These are phyloP conservation scores for Botrytis squamosa DNA, from an alignment of 2,329 filamentous ascomycete species.

Conservation along the genomic window DNA sequence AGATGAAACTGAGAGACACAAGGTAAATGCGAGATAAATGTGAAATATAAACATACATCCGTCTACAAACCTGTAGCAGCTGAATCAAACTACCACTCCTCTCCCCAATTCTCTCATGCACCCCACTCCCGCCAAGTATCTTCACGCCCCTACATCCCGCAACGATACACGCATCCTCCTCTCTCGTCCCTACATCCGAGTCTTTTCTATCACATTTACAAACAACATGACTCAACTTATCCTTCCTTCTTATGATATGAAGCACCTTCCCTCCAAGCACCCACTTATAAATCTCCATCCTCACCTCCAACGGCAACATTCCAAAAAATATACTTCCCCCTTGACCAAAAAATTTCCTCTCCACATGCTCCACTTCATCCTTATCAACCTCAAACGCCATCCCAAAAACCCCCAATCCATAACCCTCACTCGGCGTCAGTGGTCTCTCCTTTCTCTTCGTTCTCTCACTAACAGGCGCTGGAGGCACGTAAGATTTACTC, in stretches of 20 bases:
- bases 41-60: conserved; percentile 25
- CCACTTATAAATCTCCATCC: conserved; percentile 26
- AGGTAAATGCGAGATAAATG: background rate
- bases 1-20: background rate
- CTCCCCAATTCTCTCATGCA: background rate
- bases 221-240: conserved; percentile 24
- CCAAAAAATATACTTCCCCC: conserved; percentile 2
- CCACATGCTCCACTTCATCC: background rate
- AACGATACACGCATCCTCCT: conserved; percentile 22
- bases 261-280: conserved; percentile 25
- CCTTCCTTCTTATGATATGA: conserved; percentile 27
- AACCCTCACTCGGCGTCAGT: background rate
- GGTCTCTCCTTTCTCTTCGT: background rate
- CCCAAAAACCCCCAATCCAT: background rate
- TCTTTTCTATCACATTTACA: background rate
- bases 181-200: conserved; percentile 21
- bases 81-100: conserved; percentile 21
- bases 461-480: conserved; percentile 4
- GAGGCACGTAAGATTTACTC: conserved; percentile 10
- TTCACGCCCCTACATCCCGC: conserved; percentile 27
- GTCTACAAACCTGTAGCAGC: conserved; percentile 31
- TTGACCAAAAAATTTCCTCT: conserved; percentile 7
- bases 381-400: background rate
- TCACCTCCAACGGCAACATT: conserved; percentile 4
- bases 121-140: conserved; percentile 15